Evolutionary conservation across 345 rosid genomes (phyloP).

Genomic region (Gossypium longicalyx): DNA sequence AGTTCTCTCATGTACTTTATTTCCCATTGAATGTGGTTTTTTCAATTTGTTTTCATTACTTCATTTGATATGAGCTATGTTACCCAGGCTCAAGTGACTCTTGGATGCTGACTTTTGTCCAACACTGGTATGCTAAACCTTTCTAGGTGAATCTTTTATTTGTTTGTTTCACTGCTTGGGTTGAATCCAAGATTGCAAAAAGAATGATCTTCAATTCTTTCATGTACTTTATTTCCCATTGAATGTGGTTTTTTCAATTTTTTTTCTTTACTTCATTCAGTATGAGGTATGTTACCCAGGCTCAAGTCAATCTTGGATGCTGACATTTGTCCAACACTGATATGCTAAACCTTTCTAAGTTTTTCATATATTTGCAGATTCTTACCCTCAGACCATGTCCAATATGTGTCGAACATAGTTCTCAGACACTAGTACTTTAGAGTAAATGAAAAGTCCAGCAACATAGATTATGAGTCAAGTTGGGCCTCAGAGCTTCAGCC

Average conservation of each 20-base stretch:
- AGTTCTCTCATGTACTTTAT: background rate
- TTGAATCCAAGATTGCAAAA: background rate
- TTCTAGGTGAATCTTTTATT: background rate
- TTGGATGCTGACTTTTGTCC: background rate
- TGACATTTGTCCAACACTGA: background rate
- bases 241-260: background rate
- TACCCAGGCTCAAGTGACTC: background rate
- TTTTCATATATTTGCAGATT: background rate
- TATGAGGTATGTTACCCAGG: background rate
- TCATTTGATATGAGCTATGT: background rate
- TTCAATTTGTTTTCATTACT: background rate
- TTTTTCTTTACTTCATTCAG: background rate
- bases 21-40: background rate
- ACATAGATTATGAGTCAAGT: no score
- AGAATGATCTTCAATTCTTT: background rate
- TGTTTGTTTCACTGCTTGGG: background rate
- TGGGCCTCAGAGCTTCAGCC: no score
- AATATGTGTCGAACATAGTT: background rate
- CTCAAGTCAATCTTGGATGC: background rate
- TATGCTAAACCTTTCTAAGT: background rate
- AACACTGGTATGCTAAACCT: background rate
- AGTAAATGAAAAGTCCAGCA: no score
- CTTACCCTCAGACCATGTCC: background rate
- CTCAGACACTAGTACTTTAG: no score
- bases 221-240: background rate